Conservation (phyloP, 2,329 filamentous ascomycete genomes). For the Colletotrichum costaricense region DNA sequence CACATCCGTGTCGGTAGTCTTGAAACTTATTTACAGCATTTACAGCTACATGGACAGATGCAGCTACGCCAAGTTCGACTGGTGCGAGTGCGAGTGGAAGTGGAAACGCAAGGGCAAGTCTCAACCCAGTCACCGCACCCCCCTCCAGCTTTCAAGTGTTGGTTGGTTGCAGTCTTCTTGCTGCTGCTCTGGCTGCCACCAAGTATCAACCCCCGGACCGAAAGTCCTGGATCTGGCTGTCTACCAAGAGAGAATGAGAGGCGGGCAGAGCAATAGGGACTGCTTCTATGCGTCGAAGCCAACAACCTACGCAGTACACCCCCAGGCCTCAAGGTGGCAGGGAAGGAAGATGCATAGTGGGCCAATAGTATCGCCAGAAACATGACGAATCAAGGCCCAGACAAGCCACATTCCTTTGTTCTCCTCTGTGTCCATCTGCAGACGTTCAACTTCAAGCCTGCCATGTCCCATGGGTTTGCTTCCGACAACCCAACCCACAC, state of each 20-base stretch:
- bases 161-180: neutral
- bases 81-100: slow-evolving; percentile 11
- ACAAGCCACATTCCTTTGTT: slow-evolving; percentile 32
- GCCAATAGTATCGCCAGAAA: slow-evolving; percentile 19
- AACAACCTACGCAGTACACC: neutral
- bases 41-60: slow-evolving; percentile 1
- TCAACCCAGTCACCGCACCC: neutral
- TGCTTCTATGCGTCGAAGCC: slow-evolving; percentile 6
- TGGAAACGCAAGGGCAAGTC: neutral
- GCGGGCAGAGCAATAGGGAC: neutral
- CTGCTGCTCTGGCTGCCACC: neutral
- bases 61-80: slow-evolving; percentile 4
- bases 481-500: slow-evolving; percentile 24
- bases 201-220: neutral
- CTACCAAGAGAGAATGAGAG: neutral
- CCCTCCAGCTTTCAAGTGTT: slow-evolving; percentile 20
- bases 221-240: neutral
- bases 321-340: slow-evolving; percentile 1
- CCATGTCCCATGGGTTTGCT: slow-evolving; percentile 18
- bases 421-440: slow-evolving; percentile 22
- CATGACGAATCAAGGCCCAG: slow-evolving; percentile 32
- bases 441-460: slow-evolving; percentile 11
- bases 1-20: too few relatives aligned
- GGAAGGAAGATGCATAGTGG: neutral
- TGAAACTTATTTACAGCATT: neutral